phyloP scores from a whole-genome alignment of 306 rosid species.

The Morella rubra region DNA sequence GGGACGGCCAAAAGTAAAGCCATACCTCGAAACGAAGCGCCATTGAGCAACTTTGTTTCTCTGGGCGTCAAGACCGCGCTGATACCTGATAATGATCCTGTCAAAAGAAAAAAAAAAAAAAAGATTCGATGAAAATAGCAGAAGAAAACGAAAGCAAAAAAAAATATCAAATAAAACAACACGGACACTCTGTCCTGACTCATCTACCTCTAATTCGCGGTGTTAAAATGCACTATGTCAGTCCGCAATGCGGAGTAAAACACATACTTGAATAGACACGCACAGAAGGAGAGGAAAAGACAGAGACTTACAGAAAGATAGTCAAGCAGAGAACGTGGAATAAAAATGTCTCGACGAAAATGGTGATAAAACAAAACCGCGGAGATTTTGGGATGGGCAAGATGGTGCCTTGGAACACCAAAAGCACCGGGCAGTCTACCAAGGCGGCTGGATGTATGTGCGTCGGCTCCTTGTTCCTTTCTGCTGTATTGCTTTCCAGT shows the following conservation, averaged over 20 bases:
- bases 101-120: background rate
- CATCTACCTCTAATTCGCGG: background rate
- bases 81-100: background rate
- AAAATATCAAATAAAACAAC: background rate
- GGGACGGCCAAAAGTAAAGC: background rate
- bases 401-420: too few relatives aligned
- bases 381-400: too few relatives aligned
- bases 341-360: background rate
- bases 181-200: background rate
- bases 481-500: background rate
- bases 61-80: conserved; percentile 8
- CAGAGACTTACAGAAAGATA: background rate
- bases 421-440: conserved; percentile 2
- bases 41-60: conserved; percentile 35
- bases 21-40: conserved; percentile 86
- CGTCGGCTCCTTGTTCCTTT: background rate
- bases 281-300: background rate
- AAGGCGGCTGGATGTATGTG: background rate
- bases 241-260: background rate
- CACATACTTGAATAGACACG: background rate
- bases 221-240: background rate
- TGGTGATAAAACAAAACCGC: background rate
- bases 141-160: background rate
- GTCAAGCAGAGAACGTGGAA: background rate
- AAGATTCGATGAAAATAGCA: background rate